Evolutionary conservation across 495 filamentous ascomycete species (phyloP), one percentile per base, ranked within the genome.

Genomic region (Diplogelasinospora grovesii): DNA sequence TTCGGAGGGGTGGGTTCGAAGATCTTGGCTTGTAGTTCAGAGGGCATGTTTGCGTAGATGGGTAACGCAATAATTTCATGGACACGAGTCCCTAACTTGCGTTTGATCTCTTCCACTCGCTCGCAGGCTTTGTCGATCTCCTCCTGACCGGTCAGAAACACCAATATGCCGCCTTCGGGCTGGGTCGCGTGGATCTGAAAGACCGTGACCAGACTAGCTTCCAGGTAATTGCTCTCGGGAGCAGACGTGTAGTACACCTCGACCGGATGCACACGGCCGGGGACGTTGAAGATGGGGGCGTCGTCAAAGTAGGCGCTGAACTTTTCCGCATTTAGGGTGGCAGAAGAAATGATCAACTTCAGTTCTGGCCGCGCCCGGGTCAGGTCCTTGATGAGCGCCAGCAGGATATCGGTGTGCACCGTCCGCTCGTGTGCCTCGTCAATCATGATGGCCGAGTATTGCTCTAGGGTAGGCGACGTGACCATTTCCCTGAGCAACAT

Each of bases 121-220:
- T 82, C 79, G 42, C 89, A 87, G 1, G 85, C 85, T 3, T 81
- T 78, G 52, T 94, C 87, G 30, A 94, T 94, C 54, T 94, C 87
- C 49, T 94, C 87, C 54, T 94, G 87, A 14, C 87, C 87, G 1
- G 87, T 94, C 30, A 94, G 65, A 59, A 93, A 93, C 14, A 94
- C 86, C 5, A 98, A 60, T 27, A 98, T 95, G 56, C 93, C 93
- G 14, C 92, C 92, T 37, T 73, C 73, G 1, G 82, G 81, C 50
- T 95, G 86, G 1, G 83, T 83, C 2, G 92, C 82, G 54, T 98
- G 92, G 41, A 98, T 96, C 59, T 97, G 92, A 54, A 98, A 96
- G 19, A 95, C 78, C 0, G 92, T 97, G 0, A 87, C 93, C 41
- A 97, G 83, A 22, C 83, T 84, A 8, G 93, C 93, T 4, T 85